phyloP scores from a whole-genome alignment of 1,139 yeast species.

The Suhomyces bolitotheri region DNA sequence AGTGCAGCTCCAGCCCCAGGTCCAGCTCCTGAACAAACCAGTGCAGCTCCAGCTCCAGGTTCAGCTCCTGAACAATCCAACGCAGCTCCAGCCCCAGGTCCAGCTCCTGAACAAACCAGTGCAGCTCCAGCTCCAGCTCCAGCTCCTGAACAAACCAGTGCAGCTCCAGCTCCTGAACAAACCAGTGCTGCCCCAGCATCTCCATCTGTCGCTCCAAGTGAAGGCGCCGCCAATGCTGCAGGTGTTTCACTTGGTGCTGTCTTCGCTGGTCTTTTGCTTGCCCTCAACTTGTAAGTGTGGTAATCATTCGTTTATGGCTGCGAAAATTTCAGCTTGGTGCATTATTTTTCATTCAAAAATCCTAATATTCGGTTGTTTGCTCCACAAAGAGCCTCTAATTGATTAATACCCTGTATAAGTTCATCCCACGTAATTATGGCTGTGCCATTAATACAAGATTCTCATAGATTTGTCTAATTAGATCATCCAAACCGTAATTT shows the following conservation, averaged over 20 bases:
- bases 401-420: not conserved
- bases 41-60: conserved; percentile 13
- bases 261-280: conserved; percentile 22
- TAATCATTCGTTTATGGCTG: not conserved
- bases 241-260: conserved; percentile 24
- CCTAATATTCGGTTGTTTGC: not conserved
- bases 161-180: conserved; percentile 18
- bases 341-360: not conserved
- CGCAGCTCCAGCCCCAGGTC: conserved; percentile 18
- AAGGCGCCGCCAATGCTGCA: conserved; percentile 17
- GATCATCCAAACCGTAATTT: too few relatives aligned
- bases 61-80: conserved; percentile 13
- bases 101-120: conserved; percentile 17
- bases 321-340: not conserved
- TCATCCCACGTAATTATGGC: conserved; percentile 3
- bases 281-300: conserved; percentile 14
- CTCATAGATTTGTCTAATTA: too few relatives aligned
- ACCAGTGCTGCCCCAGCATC: conserved; percentile 19
- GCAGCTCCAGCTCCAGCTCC: too few relatives aligned
- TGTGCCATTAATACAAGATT: conserved; percentile 9
- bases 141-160: conserved; percentile 21
- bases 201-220: conserved; percentile 18
- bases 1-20: conserved; percentile 15
- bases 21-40: too few relatives aligned
- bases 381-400: too few relatives aligned